These are phyloP conservation scores for Candida sanyaensis DNA, from an alignment of 1,139 yeast species.

Conservation along the genomic window DNA sequence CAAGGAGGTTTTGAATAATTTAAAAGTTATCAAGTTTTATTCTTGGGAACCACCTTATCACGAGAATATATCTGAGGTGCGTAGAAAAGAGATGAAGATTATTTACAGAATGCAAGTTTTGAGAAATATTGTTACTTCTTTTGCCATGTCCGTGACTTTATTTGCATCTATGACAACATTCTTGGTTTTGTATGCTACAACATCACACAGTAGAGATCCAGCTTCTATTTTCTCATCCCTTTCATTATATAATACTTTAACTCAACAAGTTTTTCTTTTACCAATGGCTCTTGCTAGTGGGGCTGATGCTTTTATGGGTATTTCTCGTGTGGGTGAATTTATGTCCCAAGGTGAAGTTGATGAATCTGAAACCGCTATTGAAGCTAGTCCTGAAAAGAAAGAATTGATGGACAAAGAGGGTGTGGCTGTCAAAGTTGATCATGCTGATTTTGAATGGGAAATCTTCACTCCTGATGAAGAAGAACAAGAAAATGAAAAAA, in stretches of 20 bases:
- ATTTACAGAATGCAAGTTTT: slow-evolving; percentile 51
- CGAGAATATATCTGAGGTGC: slow-evolving; percentile 44
- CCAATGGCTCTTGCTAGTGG: slow-evolving; percentile 73
- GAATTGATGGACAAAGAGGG: slow-evolving; percentile 22
- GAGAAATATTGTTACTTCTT: slow-evolving; percentile 61
- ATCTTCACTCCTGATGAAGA: slow-evolving; percentile 31
- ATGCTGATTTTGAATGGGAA: slow-evolving; percentile 75
- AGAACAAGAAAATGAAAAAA: slow-evolving; percentile 12
- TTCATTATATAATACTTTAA: slow-evolving; percentile 65
- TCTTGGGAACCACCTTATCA: slow-evolving; percentile 72
- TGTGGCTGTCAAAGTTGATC: slow-evolving; percentile 45
- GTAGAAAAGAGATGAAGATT: slow-evolving; percentile 52
- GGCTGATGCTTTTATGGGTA: slow-evolving; percentile 69
- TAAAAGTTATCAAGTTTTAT: slow-evolving; percentile 39
- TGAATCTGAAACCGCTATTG: slow-evolving; percentile 16
- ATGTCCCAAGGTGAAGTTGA: slow-evolving; percentile 34
- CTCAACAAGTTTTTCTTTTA: slow-evolving; percentile 55
- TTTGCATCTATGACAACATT: slow-evolving; percentile 75
- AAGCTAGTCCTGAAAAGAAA: slow-evolving; percentile 26
- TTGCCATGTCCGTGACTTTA: slow-evolving; percentile 61
- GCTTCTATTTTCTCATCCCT: slow-evolving; percentile 81
- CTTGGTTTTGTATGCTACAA: slow-evolving; percentile 60
- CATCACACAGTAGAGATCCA: slow-evolving; percentile 49
- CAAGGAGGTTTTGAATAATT: slow-evolving; percentile 37
- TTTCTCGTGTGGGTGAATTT: slow-evolving; percentile 57